Evolutionary conservation across 805 yeast genomes (phyloP).

Genomic region (Schizosaccharomyces japonicus): DNA sequence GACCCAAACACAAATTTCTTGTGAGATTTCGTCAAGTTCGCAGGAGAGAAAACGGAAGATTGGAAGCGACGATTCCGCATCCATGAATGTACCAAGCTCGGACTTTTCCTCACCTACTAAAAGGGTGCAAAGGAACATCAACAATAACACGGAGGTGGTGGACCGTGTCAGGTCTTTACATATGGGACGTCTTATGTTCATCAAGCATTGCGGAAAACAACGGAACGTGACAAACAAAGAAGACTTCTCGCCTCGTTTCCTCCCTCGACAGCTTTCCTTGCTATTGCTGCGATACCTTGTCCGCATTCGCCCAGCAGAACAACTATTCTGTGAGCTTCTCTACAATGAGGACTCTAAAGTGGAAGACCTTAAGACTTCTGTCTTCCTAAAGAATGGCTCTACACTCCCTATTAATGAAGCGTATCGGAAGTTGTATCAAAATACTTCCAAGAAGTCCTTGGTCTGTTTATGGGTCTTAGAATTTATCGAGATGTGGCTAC

Average conservation of each 20-base stretch:
- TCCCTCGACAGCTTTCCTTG: neutral
- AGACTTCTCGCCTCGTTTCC: neutral
- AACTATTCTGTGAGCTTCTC: neutral
- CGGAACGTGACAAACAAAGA: too few relatives aligned
- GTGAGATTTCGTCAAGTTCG: too few relatives aligned
- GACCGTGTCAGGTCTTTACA: neutral
- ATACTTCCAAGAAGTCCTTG: neutral
- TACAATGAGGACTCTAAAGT: neutral
- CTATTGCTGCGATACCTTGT: neutral
- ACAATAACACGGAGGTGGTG: neutral
- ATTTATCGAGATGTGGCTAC: neutral
- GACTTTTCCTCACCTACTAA: too few relatives aligned
- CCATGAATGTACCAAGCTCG: too few relatives aligned
- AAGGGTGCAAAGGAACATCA: too few relatives aligned
- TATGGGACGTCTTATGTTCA: too few relatives aligned
- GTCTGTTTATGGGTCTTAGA: neutral
- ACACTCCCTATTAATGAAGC: neutral
- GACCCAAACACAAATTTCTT: too few relatives aligned
- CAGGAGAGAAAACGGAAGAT: too few relatives aligned
- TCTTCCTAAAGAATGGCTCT: neutral
- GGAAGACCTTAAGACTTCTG: too few relatives aligned
- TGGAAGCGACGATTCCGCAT: too few relatives aligned
- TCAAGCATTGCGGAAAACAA: too few relatives aligned
- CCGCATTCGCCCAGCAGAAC: neutral
- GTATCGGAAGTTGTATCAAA: neutral